Conservation (phyloP, 2,329 filamentous ascomycete genomes). For the Bipolaris sorokiniana region DNA sequence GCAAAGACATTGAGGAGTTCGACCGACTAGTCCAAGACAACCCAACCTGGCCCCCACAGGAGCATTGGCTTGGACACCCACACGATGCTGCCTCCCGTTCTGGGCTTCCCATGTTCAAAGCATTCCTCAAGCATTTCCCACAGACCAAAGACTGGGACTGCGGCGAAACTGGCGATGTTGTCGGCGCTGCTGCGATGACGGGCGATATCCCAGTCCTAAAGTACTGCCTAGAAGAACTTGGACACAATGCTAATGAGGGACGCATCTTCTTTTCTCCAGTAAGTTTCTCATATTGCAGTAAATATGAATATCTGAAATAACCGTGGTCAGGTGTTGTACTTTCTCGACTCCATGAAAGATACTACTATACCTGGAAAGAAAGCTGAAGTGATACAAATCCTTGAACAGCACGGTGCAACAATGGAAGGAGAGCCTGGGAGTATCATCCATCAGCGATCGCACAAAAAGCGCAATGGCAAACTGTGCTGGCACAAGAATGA, state of each 20-base stretch:
- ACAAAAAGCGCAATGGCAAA: slow-evolving; percentile 1
- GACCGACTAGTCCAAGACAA: background rate
- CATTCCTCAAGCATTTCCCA: background rate
- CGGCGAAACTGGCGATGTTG: background rate
- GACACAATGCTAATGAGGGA: background rate
- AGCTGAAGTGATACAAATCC: background rate
- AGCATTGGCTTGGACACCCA: background rate
- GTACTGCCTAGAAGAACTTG: slow-evolving; percentile 1
- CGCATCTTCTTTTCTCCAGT: background rate
- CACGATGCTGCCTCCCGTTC: background rate
- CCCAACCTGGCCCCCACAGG: background rate
- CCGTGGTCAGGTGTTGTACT: background rate
- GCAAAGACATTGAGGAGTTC: background rate
- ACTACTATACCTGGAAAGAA: background rate
- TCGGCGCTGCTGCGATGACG: background rate
- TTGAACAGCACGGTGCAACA: slow-evolving; percentile 1
- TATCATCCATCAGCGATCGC: background rate
- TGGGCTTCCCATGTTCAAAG: slow-evolving; percentile 1
- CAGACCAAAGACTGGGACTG: slow-evolving; percentile 1
- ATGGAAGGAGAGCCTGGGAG: slow-evolving; percentile 1
- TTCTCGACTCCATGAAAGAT: background rate
- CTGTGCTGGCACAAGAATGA: background rate
- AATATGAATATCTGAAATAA: background rate
- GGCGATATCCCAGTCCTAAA: background rate
- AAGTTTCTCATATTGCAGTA: background rate